A percentile compares a stretch with the other conserved stretches of the same genome.
Conservation (phyloP, 2,329 filamentous ascomycete species). For the Metarhizium brunneum region DNA sequence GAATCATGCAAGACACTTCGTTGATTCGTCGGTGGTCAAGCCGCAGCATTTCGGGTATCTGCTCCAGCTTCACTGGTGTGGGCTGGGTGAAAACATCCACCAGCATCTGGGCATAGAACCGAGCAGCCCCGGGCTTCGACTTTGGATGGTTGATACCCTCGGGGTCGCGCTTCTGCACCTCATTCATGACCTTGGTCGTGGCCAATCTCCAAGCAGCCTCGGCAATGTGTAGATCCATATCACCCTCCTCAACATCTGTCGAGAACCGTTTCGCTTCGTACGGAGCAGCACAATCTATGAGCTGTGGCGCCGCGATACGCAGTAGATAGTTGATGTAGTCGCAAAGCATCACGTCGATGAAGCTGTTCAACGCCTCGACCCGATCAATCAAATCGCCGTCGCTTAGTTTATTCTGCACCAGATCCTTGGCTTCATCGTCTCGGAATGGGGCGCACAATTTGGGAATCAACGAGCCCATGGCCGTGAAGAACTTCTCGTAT, state of each 20-base stretch:
- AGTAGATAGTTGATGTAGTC: conserved; percentile 79
- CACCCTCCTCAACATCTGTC: conserved; percentile 49
- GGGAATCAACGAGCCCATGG: conserved; percentile 66
- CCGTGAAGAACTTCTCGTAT: conserved; percentile 70
- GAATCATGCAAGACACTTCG: conserved; percentile 26
- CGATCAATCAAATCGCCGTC: conserved; percentile 63
- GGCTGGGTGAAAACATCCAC: conserved; percentile 66
- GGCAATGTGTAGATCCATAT: conserved; percentile 47
- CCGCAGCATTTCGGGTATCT: conserved; percentile 64
- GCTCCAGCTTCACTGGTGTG: conserved; percentile 39
- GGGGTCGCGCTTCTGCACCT: conserved; percentile 59
- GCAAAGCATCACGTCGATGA: conserved; percentile 68
- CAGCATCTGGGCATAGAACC: conserved; percentile 67
- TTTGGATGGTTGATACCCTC: conserved; percentile 54
- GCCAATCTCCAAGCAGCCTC: conserved; percentile 58
- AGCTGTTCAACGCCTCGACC: conserved; percentile 63
- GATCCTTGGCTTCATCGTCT: conserved; percentile 63
- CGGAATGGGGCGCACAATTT: conserved; percentile 73
- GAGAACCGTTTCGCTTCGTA: conserved; percentile 70
- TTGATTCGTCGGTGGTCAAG: conserved; percentile 58
- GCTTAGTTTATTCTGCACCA: conserved; percentile 52
- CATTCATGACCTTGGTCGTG: conserved; percentile 53
- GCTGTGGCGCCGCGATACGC: conserved; percentile 58
- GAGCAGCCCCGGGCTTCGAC: conserved; percentile 55
- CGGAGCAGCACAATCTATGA: conserved; percentile 60